phyloP scores from a whole-genome alignment of 129 eudicot genomes.

The Helianthus tuberosus region DNA sequence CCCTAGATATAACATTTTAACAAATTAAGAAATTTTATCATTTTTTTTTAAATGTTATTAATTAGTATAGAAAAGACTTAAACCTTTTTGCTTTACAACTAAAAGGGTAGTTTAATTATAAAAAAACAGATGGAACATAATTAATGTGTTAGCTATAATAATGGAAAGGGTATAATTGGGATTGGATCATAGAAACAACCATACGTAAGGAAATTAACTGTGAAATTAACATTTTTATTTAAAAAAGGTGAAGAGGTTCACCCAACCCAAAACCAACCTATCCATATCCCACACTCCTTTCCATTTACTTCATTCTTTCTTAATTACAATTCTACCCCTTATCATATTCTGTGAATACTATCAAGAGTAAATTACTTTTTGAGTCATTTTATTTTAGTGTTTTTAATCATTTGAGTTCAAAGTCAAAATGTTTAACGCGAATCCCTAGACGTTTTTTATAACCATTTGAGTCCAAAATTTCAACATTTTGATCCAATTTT shows the following conservation, averaged over 20 bases:
- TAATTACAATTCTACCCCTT: slow-evolving; percentile 11
- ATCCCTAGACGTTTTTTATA: no score
- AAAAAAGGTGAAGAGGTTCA: slow-evolving; percentile 50
- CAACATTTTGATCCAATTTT: no score
- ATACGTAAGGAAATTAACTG: slow-evolving; percentile 28
- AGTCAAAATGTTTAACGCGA: no score
- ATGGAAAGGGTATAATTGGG: slow-evolving; percentile 31
- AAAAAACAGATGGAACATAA: slow-evolving; percentile 2
- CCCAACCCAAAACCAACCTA: slow-evolving; percentile 79
- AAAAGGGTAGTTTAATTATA: slow-evolving; percentile 6
- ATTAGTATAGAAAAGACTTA: not conserved
- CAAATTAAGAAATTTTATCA: not conserved
- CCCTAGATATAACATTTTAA: no score
- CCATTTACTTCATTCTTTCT: not conserved
- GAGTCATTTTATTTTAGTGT: no score
- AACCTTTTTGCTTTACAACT: slow-evolving; percentile 21
- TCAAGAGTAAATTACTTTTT: no score
- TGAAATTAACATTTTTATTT: slow-evolving; percentile 24
- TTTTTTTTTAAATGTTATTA: not conserved
- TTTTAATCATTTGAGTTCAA: no score
- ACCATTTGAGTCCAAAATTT: no score
- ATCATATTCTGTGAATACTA: not conserved
- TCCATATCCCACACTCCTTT: slow-evolving; percentile 44
- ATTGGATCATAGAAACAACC: slow-evolving; percentile 22
- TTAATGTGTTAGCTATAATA: slow-evolving; percentile 21